Conservation (phyloP, 345 rosid species). For the Lagerstroemia speciosa region DNA sequence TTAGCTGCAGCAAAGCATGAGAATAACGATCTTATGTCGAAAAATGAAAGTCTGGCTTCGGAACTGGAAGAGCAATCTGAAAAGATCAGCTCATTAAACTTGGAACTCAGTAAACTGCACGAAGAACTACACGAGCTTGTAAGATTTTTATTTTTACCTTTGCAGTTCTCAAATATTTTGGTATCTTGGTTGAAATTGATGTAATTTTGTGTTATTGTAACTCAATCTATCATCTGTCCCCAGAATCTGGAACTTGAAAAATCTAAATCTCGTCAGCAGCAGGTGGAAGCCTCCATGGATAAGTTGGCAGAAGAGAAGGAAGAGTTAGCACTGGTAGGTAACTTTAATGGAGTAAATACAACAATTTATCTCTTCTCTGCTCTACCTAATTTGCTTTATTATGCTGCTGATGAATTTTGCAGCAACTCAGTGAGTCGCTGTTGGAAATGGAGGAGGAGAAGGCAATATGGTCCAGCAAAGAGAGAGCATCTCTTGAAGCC, state of each 20-base stretch:
- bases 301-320: constrained; percentile 69
- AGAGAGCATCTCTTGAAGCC: constrained; percentile 50
- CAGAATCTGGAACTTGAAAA: constrained; percentile 58
- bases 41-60: constrained; percentile 39
- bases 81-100: constrained; percentile 33
- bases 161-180: not conserved
- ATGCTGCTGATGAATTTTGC: constrained; percentile 8
- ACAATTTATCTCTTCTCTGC: not conserved
- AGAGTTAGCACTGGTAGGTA: constrained; percentile 74
- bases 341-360: not conserved
- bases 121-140: constrained; percentile 51
- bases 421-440: constrained; percentile 78
- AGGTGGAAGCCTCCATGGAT: constrained; percentile 39
- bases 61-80: constrained; percentile 46
- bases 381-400: not conserved
- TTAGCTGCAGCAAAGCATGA: constrained; percentile 44
- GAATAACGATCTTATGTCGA: constrained; percentile 41
- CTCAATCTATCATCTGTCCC: not conserved
- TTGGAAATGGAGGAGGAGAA: constrained; percentile 90
- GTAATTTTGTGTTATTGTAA: constrained; percentile 5
- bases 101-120: constrained; percentile 40
- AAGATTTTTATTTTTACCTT: constrained; percentile 16
- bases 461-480: constrained; percentile 71
- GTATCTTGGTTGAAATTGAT: not conserved
- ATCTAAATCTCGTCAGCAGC: constrained; percentile 42